phyloP scores from a whole-genome alignment of 306 rosid species.

The Pyrus pyrifolia region DNA sequence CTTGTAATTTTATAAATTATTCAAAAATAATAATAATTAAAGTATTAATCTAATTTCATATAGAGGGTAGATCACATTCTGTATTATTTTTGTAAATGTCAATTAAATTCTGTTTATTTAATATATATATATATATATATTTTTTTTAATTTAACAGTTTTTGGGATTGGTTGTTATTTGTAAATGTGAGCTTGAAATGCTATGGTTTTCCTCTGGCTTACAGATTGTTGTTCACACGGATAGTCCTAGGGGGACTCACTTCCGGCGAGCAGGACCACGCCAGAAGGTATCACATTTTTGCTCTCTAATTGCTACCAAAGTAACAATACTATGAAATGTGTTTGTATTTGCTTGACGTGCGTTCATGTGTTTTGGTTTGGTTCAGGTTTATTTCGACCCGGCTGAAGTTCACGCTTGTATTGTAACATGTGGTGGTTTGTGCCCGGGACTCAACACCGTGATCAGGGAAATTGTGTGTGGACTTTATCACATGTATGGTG shows the following conservation, averaged over 20 bases:
- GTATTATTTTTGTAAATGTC: no score
- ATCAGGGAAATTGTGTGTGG: slow-evolving; percentile 47
- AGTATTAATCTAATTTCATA: neutral
- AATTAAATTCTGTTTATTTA: neutral
- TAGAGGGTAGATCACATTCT: neutral
- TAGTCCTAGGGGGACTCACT: slow-evolving; percentile 39
- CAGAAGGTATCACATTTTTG: slow-evolving; percentile 22
- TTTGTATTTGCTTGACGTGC: neutral
- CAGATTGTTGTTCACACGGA: slow-evolving; percentile 39
- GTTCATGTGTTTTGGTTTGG: slow-evolving; percentile 1
- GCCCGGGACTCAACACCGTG: slow-evolving; percentile 53
- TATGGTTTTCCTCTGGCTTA: neutral
- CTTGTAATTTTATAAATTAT: neutral
- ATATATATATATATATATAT: no score
- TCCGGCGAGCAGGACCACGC: slow-evolving; percentile 49
- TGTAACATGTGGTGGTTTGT: slow-evolving; percentile 46
- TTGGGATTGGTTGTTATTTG: neutral
- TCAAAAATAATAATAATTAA: neutral
- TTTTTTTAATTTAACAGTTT: neutral
- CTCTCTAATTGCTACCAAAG: neutral
- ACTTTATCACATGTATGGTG: slow-evolving; percentile 41
- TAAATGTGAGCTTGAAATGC: neutral
- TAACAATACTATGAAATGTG: neutral
- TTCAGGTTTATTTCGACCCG: slow-evolving; percentile 34
- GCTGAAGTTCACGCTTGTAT: slow-evolving; percentile 42